Percentiles rank a stretch among this genome's conserved stretches.
Conservation (phyloP, 2,329 filamentous ascomycete species). For the Colletotrichum costaricense region DNA sequence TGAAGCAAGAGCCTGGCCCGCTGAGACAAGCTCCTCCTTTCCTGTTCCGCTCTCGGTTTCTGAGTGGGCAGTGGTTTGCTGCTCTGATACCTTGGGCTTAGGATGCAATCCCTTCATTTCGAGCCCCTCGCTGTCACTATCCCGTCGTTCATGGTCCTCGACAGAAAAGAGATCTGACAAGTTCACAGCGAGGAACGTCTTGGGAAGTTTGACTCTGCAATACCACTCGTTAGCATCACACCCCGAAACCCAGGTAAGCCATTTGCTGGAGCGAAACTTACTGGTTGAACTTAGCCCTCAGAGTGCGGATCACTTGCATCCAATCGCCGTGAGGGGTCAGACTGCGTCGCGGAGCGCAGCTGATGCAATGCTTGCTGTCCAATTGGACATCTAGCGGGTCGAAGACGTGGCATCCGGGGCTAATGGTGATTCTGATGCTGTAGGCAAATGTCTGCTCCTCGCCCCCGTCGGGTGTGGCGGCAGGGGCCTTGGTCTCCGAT, state of each 20-base stretch:
- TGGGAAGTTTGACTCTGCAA: conserved; percentile 71
- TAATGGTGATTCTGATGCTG: conserved; percentile 95
- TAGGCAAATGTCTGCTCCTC: conserved; percentile 87
- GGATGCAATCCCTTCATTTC: conserved; percentile 57
- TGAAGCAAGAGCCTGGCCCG: conserved; percentile 33
- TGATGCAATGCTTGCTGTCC: conserved; percentile 96
- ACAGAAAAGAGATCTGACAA: conserved; percentile 72
- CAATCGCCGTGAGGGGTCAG: conserved; percentile 93
- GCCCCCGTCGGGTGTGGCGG: conserved; percentile 53
- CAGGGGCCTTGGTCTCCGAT: conserved; percentile 77
- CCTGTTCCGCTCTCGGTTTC: conserved; percentile 11
- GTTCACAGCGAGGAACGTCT: conserved; percentile 74
- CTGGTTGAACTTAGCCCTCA: conserved; percentile 95
- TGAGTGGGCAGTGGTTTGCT: background rate
- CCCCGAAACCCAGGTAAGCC: background rate
- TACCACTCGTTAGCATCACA: conserved; percentile 13
- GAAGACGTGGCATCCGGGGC: conserved; percentile 94
- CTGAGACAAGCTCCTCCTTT: conserved; percentile 29
- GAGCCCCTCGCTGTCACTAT: conserved; percentile 58
- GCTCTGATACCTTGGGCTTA: conserved; percentile 36
- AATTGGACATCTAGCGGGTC: conserved; percentile 97
- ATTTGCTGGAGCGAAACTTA: conserved; percentile 59
- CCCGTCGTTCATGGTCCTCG: conserved; percentile 65
- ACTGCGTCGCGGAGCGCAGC: conserved; percentile 89
- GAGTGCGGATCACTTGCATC: conserved; percentile 96